phyloP scores from a whole-genome alignment of 1,139 yeast genomes.

The Suhomyces kunorum region DNA sequence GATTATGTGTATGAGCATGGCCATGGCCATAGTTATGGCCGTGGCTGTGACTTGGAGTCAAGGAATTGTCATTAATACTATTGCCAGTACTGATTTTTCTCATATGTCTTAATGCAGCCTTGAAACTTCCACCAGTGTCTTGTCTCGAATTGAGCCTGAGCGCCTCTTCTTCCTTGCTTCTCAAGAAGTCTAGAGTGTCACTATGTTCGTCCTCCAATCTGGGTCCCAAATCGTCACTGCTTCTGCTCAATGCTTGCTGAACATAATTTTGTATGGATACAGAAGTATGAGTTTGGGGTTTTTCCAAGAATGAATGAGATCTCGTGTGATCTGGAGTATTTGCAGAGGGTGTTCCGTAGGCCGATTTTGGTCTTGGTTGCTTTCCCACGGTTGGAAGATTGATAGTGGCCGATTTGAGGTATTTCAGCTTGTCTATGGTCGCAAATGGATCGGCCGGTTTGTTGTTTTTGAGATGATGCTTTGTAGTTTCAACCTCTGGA shows the following conservation, averaged over 20 bases:
- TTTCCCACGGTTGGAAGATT: conserved; percentile 12
- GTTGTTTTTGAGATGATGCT: conserved; percentile 8
- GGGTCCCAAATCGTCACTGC: conserved; percentile 18
- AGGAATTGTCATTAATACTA: conserved; percentile 21
- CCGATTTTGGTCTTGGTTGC: conserved; percentile 24
- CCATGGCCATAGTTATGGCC: not conserved
- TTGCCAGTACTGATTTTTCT: conserved; percentile 47
- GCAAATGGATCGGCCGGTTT: conserved; percentile 39
- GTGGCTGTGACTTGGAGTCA: conserved; percentile 6
- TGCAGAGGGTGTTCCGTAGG: conserved; percentile 12
- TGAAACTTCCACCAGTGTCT: conserved; percentile 51
- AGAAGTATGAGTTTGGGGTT: conserved; percentile 19
- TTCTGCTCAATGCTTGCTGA: conserved; percentile 34
- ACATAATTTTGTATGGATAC: conserved; percentile 38
- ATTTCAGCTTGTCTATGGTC: conserved; percentile 38
- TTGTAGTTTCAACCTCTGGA: conserved; percentile 2
- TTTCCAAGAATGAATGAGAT: conserved; percentile 13
- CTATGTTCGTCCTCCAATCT: conserved; percentile 7
- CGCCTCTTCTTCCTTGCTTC: conserved; percentile 43
- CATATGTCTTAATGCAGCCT: conserved; percentile 36
- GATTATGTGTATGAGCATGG: not conserved
- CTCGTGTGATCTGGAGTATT: conserved; percentile 10
- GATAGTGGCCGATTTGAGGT: conserved; percentile 17
- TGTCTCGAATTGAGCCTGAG: conserved; percentile 20
- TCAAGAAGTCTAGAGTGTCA: conserved; percentile 57